phyloP scores from a whole-genome alignment of 2,329 filamentous ascomycete genomes.

The Aspergillus vadensis region DNA sequence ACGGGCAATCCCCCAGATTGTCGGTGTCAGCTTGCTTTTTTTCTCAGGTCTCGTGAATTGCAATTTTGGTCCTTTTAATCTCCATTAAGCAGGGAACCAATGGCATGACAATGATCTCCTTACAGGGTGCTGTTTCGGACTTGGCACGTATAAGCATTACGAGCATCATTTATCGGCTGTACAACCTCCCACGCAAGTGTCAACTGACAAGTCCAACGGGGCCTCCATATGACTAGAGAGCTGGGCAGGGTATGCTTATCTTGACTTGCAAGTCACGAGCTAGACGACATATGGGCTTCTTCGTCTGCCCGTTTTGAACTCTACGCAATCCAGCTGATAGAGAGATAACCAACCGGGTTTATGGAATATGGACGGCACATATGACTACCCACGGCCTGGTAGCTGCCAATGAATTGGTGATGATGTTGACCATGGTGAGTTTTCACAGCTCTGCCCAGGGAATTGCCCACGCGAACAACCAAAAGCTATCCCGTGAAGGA shows the following conservation, averaged over 20 bases:
- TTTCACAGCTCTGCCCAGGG: not conserved
- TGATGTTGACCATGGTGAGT: not conserved
- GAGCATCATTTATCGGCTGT: not conserved
- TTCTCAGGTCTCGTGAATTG: too few species aligned
- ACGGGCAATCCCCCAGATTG: not conserved
- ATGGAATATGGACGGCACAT: not conserved
- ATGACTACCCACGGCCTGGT: not conserved
- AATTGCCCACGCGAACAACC: conserved; percentile 14
- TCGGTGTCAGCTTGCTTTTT: not conserved
- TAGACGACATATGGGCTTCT: not conserved
- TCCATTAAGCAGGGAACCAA: not conserved
- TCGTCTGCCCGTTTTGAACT: not conserved
- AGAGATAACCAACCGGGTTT: not conserved
- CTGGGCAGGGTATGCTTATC: conserved; percentile 6
- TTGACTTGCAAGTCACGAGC: conserved; percentile 2
- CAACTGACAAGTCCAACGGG: conserved; percentile 3
- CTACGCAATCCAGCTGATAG: not conserved
- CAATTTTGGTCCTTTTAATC: not conserved
- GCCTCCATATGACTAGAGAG: not conserved
- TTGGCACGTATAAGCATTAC: not conserved
- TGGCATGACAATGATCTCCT: not conserved
- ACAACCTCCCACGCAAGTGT: not conserved
- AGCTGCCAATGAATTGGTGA: not conserved
- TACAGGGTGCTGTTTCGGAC: not conserved
- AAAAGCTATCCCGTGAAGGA: conserved; percentile 11